These are phyloP conservation scores for Candida nitratophila DNA, from an alignment of 805 yeast species.

Conservation along the genomic window DNA sequence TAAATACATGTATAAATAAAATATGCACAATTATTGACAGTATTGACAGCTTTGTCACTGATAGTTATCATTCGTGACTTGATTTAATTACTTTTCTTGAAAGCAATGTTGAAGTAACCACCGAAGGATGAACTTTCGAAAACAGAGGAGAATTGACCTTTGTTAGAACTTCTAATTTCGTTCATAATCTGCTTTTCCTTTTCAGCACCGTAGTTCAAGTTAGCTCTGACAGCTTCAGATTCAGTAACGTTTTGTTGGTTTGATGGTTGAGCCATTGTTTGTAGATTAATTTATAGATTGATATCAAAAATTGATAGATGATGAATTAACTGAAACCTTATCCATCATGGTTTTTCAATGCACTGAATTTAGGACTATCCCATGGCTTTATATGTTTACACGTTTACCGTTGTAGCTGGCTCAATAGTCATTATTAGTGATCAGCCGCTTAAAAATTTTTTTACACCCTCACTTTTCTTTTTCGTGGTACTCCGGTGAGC, in stretches of 20 bases:
- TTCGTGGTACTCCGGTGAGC: background rate
- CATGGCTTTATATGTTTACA: background rate
- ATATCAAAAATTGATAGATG: no score
- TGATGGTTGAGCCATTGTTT: conserved; percentile 21
- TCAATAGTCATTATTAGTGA: no score
- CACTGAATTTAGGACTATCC: background rate
- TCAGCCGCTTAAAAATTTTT: background rate
- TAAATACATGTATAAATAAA: no score
- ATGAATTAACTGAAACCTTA: no score
- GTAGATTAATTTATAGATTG: background rate
- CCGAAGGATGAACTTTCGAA: conserved; percentile 23
- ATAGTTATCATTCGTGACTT: no score
- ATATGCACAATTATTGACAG: no score
- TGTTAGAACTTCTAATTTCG: conserved; percentile 25
- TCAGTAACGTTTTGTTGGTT: conserved; percentile 24
- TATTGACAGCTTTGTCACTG: no score
- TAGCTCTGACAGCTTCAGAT: conserved; percentile 24
- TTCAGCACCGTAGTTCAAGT: conserved; percentile 30
- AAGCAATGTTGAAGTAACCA: conserved; percentile 24
- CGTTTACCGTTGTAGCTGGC: no score
- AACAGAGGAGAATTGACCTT: conserved; percentile 19
- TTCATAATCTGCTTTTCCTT: conserved; percentile 33
- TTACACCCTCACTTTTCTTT: conserved; percentile 1
- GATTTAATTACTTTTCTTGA: conserved; percentile 14
- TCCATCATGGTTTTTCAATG: no score